Evolutionary conservation across 306 rosid genomes (phyloP), one percentile per base, ranked within the genome.

Genomic region (Medicago arabica): DNA sequence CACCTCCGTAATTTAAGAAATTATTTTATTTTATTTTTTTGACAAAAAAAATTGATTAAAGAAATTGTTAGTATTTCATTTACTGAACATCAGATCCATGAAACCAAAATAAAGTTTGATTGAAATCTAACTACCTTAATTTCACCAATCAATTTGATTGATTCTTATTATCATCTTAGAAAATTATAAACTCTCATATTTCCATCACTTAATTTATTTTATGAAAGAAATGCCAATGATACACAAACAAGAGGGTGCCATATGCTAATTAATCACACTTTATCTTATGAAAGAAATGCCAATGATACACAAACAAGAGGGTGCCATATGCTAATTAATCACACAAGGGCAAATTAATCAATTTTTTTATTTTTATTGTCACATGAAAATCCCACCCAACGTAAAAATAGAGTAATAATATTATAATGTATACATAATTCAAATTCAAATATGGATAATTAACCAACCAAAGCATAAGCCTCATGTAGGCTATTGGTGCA

Each of bases 81-180:
- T 75, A 51, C 62, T 16, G 58, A 31, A 41, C 23, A 81, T 71
- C 54, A 53, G 78, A 76, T 77, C 65, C 23, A 25, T 63, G 71
- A 72, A 76, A 76, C 71, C 43, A 34, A 31, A 75, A 75, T 71
- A 15, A 81, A 53, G 77, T 43, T 69, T n/a, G 53, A 69, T 75
- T 63, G 38, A 47, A 53, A 75, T 70, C 69, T 67, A 80, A 70
- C 79, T 57, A 47, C 70, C 78, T 18, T 18, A 18, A 15, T 15
- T 15, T 61, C 72, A 53, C 60, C 16, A 21, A 21, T 44, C 40
- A 47, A 23, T 57, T 59, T 75, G 9, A 44, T 72, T 72, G 15
- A 55, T 67, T 67, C 8, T 58, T 23, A 25, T 67, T 67, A 17
- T 69, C 49, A 60, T 67, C 18, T 74, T 74, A 36, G 23, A 70